These are phyloP conservation scores for Suillus spraguei DNA, from an alignment of 768 basidiomycete genomes.

Conservation along the genomic window DNA sequence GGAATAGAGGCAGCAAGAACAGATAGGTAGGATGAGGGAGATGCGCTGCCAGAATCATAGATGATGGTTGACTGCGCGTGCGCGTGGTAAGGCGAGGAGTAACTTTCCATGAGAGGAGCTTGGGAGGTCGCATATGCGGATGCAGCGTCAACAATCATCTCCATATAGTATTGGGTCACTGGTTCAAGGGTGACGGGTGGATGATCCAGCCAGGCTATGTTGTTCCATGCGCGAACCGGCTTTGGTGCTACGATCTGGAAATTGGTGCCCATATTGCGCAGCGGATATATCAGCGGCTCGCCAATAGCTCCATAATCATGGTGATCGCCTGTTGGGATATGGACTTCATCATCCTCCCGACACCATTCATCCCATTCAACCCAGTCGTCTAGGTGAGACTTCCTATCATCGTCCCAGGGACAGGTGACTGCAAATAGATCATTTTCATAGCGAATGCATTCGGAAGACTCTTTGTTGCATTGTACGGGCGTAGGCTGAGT, in stretches of 20 bases:
- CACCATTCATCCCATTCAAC: background rate
- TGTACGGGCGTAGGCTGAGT: background rate
- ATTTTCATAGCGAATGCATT: background rate
- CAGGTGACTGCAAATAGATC: background rate
- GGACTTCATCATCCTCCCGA: background rate
- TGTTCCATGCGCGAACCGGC: constrained; percentile 1
- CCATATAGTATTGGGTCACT: background rate
- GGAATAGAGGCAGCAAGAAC: background rate
- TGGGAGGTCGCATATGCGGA: background rate
- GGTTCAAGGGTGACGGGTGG: background rate
- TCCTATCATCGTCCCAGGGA: background rate
- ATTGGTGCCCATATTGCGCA: constrained; percentile 1
- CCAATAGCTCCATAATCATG: background rate
- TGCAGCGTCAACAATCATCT: background rate
- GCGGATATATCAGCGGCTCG: background rate
- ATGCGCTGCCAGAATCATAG: background rate
- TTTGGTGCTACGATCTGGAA: background rate
- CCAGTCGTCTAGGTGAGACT: background rate
- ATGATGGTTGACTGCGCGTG: background rate
- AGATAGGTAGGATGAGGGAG: background rate
- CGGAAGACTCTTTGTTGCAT: background rate
- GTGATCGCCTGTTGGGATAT: background rate
- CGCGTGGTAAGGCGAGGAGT: background rate
- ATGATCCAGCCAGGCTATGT: background rate
- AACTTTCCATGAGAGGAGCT: background rate